Conservation (phyloP, 768 basidiomycete species). For the Crassisporium funariophilum region DNA sequence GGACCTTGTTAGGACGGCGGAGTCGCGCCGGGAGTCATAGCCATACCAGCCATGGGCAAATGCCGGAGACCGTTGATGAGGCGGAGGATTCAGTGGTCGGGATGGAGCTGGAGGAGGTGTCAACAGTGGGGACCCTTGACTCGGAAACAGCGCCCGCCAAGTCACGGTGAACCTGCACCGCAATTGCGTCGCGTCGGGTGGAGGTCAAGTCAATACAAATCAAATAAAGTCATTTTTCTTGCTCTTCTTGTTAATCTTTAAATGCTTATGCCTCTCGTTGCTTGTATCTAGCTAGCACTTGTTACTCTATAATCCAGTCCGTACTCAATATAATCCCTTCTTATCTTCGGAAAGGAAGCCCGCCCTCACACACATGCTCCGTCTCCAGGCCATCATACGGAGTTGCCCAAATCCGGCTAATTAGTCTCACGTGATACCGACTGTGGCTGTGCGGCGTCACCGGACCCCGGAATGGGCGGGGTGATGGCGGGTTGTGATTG, state of each 20-base stretch:
- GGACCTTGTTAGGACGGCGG: slow-evolving; percentile 38
- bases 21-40: slow-evolving; percentile 47
- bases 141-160: slow-evolving; percentile 9
- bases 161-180: slow-evolving; percentile 5
- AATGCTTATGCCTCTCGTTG: slow-evolving; percentile 5
- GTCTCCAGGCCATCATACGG: slow-evolving; percentile 1
- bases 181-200: too few species aligned
- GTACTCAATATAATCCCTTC: too few species aligned
- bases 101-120: slow-evolving; percentile 4
- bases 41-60: slow-evolving; percentile 9
- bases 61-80: slow-evolving; percentile 30
- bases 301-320: slow-evolving; percentile 4
- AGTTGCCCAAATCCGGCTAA: slow-evolving; percentile 23
- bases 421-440: slow-evolving; percentile 33
- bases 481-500: slow-evolving; percentile 22
- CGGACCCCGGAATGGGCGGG: slow-evolving; percentile 27
- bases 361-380: too few species aligned
- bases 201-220: too few species aligned
- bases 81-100: slow-evolving; percentile 15
- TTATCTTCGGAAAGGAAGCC: too few species aligned
- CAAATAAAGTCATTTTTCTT: too few species aligned
- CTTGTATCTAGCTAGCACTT: slow-evolving; percentile 3
- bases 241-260: too few species aligned
- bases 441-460: slow-evolving; percentile 29
- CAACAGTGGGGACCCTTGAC: neutral